Evolutionary conservation across 2,329 filamentous ascomycete species (phyloP).

Genomic region (Coniochaeta pulveracea): DNA sequence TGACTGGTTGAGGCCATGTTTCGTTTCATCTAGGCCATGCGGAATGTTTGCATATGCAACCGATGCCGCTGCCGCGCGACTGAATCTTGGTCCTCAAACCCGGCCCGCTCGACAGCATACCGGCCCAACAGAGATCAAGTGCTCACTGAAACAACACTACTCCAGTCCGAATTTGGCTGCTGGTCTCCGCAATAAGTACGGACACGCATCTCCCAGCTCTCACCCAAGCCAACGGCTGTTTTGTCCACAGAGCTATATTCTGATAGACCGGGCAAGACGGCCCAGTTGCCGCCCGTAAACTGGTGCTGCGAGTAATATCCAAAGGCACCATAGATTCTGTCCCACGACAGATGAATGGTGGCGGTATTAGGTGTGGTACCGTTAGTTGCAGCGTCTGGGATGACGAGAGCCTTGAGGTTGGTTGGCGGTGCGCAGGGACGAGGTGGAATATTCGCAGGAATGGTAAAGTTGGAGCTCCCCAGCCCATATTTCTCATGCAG

Average conservation of each 20-base stretch:
- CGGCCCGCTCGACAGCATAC: too few species aligned
- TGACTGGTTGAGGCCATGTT: too few species aligned
- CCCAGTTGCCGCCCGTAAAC: background rate
- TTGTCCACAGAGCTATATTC: background rate
- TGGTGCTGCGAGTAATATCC: conserved; percentile 6
- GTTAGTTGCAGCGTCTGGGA: background rate
- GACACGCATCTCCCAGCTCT: background rate
- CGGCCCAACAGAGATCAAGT: too few species aligned
- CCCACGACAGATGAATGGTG: conserved; percentile 13
- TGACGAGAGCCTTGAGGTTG: conserved; percentile 7
- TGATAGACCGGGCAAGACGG: background rate
- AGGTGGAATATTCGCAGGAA: conserved; percentile 13
- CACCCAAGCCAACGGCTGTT: background rate
- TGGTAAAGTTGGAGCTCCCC: conserved; percentile 11
- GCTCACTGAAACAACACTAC: background rate
- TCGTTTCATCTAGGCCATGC: too few species aligned
- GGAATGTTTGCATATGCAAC: too few species aligned
- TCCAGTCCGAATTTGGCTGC: conserved; percentile 3
- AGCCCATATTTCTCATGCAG: conserved; percentile 15
- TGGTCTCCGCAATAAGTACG: conserved; percentile 2
- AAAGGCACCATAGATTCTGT: conserved; percentile 13
- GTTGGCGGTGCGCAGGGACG: conserved; percentile 9
- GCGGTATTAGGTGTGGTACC: background rate
- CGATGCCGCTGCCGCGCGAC: too few species aligned
- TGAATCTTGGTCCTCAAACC: too few species aligned